Evolutionary conservation across 1,284 basidiomycete species (phyloP).

Genomic region (Coriolopsis trogii): DNA sequence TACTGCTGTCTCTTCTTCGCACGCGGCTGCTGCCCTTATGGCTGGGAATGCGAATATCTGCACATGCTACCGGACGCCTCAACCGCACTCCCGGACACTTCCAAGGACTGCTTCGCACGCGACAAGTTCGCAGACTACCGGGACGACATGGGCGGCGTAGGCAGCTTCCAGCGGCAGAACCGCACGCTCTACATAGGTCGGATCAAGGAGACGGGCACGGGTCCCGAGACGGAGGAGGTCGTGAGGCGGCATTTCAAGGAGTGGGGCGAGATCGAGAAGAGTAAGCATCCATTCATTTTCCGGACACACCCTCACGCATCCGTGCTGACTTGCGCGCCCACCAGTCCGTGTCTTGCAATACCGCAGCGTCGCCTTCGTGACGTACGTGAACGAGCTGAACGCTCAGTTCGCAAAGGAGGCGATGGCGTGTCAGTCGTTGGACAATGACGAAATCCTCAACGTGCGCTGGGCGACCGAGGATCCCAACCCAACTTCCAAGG

Average conservation of each 20-base stretch:
- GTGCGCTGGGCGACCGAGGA: constrained; percentile 98
- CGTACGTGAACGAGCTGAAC: constrained; percentile 84
- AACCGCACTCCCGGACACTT: constrained; percentile 81
- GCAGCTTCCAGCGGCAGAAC: constrained; percentile 93
- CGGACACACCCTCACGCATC: neutral
- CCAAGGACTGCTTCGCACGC: constrained; percentile 95
- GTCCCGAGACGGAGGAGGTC: constrained; percentile 88
- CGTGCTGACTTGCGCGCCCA: neutral
- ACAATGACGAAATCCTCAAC: constrained; percentile 97
- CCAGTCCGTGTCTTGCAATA: constrained; percentile 90
- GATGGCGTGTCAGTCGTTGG: constrained; percentile 98
- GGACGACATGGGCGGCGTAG: constrained; percentile 99
- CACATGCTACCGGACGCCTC: constrained; percentile 83
- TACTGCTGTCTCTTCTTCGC: constrained; percentile 97
- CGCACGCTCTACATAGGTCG: constrained; percentile 94
- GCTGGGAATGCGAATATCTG: constrained; percentile 95
- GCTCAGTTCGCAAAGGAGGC: constrained; percentile 99
- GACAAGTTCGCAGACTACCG: constrained; percentile 98
- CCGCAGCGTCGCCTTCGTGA: constrained; percentile 96
- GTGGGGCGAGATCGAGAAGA: constrained; percentile 94
- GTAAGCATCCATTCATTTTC: constrained; percentile 51
- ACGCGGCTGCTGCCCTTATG: constrained; percentile 96
- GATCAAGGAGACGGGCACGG: constrained; percentile 89
- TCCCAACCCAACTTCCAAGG: constrained; percentile 88
- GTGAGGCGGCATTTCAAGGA: constrained; percentile 93